Percentiles rank a stretch among this genome's conserved stretches.
These are phyloP conservation scores for Neofusicoccum cordaticola DNA, from an alignment of 2,329 filamentous ascomycete genomes.

Conservation along the genomic window DNA sequence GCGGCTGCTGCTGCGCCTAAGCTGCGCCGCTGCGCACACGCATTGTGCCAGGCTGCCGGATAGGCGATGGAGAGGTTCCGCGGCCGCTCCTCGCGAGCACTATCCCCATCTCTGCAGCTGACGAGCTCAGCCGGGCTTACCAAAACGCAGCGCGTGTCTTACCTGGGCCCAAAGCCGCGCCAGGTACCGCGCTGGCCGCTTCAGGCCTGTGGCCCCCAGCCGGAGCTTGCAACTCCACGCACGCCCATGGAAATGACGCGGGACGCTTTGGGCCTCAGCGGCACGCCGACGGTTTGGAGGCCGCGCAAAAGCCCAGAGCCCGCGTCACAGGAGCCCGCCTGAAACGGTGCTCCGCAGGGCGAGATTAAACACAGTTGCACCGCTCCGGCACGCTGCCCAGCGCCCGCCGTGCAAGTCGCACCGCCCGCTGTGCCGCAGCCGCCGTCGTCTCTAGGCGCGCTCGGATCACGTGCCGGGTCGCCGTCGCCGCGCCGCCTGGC, in stretches of 20 bases:
- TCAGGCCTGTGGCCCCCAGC: not conserved
- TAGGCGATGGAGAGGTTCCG: too few relatives aligned
- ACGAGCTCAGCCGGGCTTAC: not conserved
- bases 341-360: slow-evolving; percentile 5
- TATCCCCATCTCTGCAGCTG: not conserved
- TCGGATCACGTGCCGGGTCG: slow-evolving; percentile 4
- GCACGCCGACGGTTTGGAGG: slow-evolving; percentile 3
- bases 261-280: slow-evolving; percentile 14
- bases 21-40: too few relatives aligned
- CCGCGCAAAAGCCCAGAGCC: not conserved
- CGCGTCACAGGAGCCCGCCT: slow-evolving; percentile 12
- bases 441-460: not conserved
- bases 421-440: not conserved
- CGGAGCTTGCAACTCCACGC: not conserved
- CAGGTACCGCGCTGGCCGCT: not conserved
- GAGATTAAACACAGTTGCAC: slow-evolving; percentile 5
- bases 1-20: too few relatives aligned
- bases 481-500: not conserved
- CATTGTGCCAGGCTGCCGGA: too few relatives aligned
- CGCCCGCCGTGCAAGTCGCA: not conserved
- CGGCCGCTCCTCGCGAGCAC: not conserved
- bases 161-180: not conserved
- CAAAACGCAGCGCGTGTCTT: not conserved
- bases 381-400: not conserved
- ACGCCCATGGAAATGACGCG: slow-evolving; percentile 6